These are phyloP conservation scores for Candida dubliniensis DNA, from an alignment of 1,139 yeast species.

Conservation along the genomic window DNA sequence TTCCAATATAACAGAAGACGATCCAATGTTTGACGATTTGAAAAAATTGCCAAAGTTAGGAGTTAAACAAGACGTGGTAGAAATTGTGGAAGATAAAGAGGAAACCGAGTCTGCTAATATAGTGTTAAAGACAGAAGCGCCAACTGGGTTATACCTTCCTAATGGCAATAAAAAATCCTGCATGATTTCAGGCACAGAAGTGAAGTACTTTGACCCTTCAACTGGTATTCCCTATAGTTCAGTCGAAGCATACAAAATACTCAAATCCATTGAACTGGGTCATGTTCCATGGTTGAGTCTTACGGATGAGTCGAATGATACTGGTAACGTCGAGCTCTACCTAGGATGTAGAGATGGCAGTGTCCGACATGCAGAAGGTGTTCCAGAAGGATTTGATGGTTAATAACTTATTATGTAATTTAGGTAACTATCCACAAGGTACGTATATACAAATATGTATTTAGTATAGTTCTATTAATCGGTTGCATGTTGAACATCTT, in stretches of 20 bases:
- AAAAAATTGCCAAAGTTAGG: slow-evolving; percentile 66
- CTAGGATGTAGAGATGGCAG: slow-evolving; percentile 55
- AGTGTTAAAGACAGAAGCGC: slow-evolving; percentile 62
- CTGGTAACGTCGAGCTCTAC: slow-evolving; percentile 64
- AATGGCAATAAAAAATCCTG: slow-evolving; percentile 71
- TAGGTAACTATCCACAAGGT: neutral
- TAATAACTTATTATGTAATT: slow-evolving; percentile 3
- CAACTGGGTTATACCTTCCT: slow-evolving; percentile 72
- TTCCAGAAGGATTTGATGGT: slow-evolving; percentile 74
- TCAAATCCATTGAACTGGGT: slow-evolving; percentile 68
- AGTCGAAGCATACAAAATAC: slow-evolving; percentile 72
- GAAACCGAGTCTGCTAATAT: slow-evolving; percentile 47
- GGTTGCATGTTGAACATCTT: slow-evolving; percentile 55
- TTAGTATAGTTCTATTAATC: slow-evolving; percentile 8
- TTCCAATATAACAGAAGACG: slow-evolving; percentile 36
- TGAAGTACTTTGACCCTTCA: slow-evolving; percentile 83
- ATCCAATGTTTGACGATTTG: slow-evolving; percentile 49
- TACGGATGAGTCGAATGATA: slow-evolving; percentile 39
- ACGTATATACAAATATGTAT: neutral
- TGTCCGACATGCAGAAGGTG: slow-evolving; percentile 73
- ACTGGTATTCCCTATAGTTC: slow-evolving; percentile 84
- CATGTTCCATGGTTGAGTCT: slow-evolving; percentile 66
- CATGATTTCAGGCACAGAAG: slow-evolving; percentile 75
- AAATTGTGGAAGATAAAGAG: slow-evolving; percentile 39
- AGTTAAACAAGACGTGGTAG: slow-evolving; percentile 51